A percentile compares a stretch with the other conserved stretches of the same genome.
Conservation (phyloP, 441 rosid genomes). For the Francoa sonchifolia region DNA sequence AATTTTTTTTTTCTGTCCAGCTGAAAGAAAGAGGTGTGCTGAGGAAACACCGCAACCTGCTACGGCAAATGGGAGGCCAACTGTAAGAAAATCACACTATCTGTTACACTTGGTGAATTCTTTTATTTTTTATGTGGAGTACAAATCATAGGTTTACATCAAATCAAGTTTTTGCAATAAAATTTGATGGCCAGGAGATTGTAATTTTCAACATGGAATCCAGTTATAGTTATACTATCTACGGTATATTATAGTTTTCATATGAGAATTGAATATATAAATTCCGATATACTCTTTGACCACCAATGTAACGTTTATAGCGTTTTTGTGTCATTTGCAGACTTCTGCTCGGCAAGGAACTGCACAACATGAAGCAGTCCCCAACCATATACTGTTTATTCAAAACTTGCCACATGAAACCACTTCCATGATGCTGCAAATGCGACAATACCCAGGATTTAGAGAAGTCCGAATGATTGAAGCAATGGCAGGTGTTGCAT, state of each 20-base stretch:
- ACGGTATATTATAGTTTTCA: neutral
- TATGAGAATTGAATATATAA: too few species aligned
- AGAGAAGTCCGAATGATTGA: slow-evolving; percentile 86
- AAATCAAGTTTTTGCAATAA: too few species aligned
- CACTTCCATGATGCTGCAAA: slow-evolving; percentile 72
- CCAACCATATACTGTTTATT: slow-evolving; percentile 74
- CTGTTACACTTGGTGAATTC: slow-evolving; percentile 48
- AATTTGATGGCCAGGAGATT: too few species aligned
- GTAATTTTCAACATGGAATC: too few species aligned
- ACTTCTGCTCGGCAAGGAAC: slow-evolving; percentile 38
- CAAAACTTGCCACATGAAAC: slow-evolving; percentile 88
- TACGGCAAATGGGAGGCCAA: slow-evolving; percentile 55
- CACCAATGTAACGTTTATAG: neutral
- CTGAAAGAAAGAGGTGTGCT: slow-evolving; percentile 57
- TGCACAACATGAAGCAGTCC: slow-evolving; percentile 50
- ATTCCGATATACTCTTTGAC: neutral
- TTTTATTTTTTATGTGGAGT: neutral
- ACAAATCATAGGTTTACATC: neutral
- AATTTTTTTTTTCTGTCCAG: slow-evolving; percentile 29
- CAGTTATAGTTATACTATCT: neutral
- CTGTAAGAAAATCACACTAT: slow-evolving; percentile 30
- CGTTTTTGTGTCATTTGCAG: slow-evolving; percentile 18
- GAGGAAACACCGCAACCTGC: slow-evolving; percentile 57
- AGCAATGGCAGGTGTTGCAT: slow-evolving; percentile 90
- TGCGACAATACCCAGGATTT: slow-evolving; percentile 75